Conservation (phyloP, 2,329 filamentous ascomycete species). For the Paecilomyces sp. region DNA sequence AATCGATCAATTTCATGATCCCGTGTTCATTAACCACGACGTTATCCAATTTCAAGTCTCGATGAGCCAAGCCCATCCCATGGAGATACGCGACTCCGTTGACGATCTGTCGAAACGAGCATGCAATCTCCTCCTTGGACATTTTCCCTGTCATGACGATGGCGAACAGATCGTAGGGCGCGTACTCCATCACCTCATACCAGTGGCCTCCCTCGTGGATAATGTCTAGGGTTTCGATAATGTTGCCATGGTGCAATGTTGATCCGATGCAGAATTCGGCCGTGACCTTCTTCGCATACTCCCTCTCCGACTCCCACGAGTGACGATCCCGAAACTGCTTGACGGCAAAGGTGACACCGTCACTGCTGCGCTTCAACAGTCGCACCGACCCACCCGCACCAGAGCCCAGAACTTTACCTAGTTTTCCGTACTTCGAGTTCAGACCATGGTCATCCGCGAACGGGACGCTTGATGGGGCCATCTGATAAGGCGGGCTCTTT, state of each 20-base stretch:
- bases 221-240: constrained; percentile 96
- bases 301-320: constrained; percentile 85
- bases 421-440: constrained; percentile 87
- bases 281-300: constrained; percentile 97
- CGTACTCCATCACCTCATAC: constrained; percentile 99
- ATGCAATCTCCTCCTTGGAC: constrained; percentile 82
- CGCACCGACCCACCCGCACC: constrained; percentile 92
- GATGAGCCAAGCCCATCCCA: constrained; percentile 87
- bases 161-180: constrained; percentile 90
- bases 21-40: constrained; percentile 93
- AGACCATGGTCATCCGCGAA: constrained; percentile 93
- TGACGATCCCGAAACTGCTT: constrained; percentile 94
- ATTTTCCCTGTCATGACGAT: constrained; percentile 99
- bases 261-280: constrained; percentile 98
- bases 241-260: constrained; percentile 92
- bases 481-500: constrained; percentile 49
- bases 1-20: constrained; percentile 99
- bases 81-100: constrained; percentile 93
- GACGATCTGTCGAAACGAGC: constrained; percentile 87
- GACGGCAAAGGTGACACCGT: constrained; percentile 90
- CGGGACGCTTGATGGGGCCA: constrained; percentile 52
- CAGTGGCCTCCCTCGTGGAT: constrained; percentile 88
- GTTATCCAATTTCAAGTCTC: constrained; percentile 94
- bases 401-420: constrained; percentile 87
- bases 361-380: constrained; percentile 86